These are phyloP conservation scores for Monosporascus sp. DNA, from an alignment of 2,329 filamentous ascomycete species.

Conservation along the genomic window DNA sequence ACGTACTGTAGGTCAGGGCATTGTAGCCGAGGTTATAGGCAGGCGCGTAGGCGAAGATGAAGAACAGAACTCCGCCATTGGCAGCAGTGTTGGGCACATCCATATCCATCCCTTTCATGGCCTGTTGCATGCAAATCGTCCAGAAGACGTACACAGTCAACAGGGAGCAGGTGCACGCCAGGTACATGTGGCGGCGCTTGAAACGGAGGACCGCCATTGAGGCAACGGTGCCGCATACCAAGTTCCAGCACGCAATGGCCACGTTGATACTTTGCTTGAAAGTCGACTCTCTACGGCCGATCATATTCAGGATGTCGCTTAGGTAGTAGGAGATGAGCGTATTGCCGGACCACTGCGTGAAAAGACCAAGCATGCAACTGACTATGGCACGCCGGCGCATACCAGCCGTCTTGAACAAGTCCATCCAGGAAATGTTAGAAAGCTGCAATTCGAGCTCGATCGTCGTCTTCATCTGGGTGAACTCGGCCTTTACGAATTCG, in stretches of 20 bases:
- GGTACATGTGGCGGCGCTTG: conserved; percentile 31
- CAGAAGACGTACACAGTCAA: conserved; percentile 43
- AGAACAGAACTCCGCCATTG: conserved; percentile 40
- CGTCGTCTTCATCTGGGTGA: conserved; percentile 51
- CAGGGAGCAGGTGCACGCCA: conserved; percentile 37
- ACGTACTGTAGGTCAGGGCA: conserved; percentile 56
- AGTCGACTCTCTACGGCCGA: conserved; percentile 35
- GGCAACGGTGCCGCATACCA: conserved; percentile 36
- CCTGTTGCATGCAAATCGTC: conserved; percentile 42
- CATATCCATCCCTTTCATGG: conserved; percentile 27
- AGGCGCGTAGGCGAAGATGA: conserved; percentile 55
- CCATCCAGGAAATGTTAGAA: conserved; percentile 40
- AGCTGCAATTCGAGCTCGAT: conserved; percentile 48
- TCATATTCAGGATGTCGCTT: conserved; percentile 37
- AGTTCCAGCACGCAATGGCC: conserved; percentile 38
- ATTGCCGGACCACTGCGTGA: conserved; percentile 37
- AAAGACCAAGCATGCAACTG: conserved; percentile 32
- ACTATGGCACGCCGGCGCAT: conserved; percentile 35
- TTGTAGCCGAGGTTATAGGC: conserved; percentile 64
- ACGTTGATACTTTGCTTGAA: conserved; percentile 44
- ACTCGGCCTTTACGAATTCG: conserved; percentile 47
- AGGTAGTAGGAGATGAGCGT: conserved; percentile 38
- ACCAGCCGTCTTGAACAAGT: conserved; percentile 35
- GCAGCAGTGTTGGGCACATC: conserved; percentile 20
- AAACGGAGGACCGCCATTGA: conserved; percentile 37